phyloP scores from a whole-genome alignment of 1,284 basidiomycete genomes.

The Ganoderma boninense region DNA sequence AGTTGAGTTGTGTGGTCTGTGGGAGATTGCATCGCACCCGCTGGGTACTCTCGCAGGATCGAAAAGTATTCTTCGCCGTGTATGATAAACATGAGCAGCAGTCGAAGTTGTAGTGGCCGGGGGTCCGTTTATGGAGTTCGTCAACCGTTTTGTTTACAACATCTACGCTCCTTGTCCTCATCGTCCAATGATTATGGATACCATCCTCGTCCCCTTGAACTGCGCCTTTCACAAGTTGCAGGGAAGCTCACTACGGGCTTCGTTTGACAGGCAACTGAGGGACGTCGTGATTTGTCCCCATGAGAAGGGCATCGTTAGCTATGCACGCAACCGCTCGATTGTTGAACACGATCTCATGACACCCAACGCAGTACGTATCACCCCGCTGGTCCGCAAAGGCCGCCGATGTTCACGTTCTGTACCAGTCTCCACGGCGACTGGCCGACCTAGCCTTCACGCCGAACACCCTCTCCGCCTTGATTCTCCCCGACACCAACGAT shows the following conservation, averaged over 20 bases:
- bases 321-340: constrained; percentile 64
- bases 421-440: constrained; percentile 58
- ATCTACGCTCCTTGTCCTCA: not conserved
- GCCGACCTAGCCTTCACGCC: constrained; percentile 68
- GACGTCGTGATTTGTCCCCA: constrained; percentile 80
- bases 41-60: not conserved
- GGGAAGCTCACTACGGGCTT: not conserved
- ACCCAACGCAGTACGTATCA: constrained; percentile 57
- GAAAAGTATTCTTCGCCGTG: not conserved
- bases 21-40: not conserved
- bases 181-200: not conserved
- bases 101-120: not conserved
- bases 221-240: not conserved
- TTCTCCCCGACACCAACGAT: constrained; percentile 58
- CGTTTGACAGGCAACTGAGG: constrained; percentile 66
- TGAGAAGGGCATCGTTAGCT: constrained; percentile 73
- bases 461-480: constrained; percentile 74
- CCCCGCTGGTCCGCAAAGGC: not conserved
- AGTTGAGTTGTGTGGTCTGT: not conserved
- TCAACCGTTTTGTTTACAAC: not conserved
- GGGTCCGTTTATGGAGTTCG: not conserved
- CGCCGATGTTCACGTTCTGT: constrained; percentile 9
- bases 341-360: constrained; percentile 70
- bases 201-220: not conserved
- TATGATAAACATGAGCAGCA: not conserved